Percentiles rank a stretch among this genome's conserved stretches.
phyloP scores from a whole-genome alignment of 192 early-diverging fungal species.

The Backusella liffmaniae region DNA sequence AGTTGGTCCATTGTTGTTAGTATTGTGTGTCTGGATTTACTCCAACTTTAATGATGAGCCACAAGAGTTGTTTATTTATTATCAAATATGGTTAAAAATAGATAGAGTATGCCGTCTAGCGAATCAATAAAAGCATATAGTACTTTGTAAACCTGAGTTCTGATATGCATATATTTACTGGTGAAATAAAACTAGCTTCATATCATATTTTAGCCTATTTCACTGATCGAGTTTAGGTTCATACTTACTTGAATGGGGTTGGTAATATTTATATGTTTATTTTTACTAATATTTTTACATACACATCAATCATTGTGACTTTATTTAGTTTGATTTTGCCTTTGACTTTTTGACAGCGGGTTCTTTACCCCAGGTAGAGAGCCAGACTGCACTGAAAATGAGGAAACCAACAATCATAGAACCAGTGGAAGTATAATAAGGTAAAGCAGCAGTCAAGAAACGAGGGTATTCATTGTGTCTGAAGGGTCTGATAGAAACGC shows the following conservation, averaged over 20 bases:
- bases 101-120: no score
- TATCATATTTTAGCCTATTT: neutral
- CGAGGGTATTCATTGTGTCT: slow-evolving; percentile 96
- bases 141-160: no score
- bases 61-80: no score
- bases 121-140: no score
- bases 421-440: slow-evolving; percentile 87
- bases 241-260: no score
- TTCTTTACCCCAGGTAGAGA: slow-evolving; percentile 52
- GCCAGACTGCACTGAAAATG: slow-evolving; percentile 76
- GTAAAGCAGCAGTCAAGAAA: slow-evolving; percentile 88
- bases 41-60: no score
- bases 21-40: no score
- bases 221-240: neutral
- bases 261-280: neutral
- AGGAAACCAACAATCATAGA: slow-evolving; percentile 87
- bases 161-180: no score
- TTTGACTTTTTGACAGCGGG: neutral
- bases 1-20: no score
- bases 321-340: slow-evolving; percentile 3
- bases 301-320: neutral
- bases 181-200: no score
- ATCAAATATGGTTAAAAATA: no score
- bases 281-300: neutral
- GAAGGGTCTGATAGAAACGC: slow-evolving; percentile 86